A percentile compares a stretch with the other conserved stretches of the same genome.
Conservation (phyloP, 495 filamentous ascomycete genomes). For the Aspergillus heteromorphus region DNA sequence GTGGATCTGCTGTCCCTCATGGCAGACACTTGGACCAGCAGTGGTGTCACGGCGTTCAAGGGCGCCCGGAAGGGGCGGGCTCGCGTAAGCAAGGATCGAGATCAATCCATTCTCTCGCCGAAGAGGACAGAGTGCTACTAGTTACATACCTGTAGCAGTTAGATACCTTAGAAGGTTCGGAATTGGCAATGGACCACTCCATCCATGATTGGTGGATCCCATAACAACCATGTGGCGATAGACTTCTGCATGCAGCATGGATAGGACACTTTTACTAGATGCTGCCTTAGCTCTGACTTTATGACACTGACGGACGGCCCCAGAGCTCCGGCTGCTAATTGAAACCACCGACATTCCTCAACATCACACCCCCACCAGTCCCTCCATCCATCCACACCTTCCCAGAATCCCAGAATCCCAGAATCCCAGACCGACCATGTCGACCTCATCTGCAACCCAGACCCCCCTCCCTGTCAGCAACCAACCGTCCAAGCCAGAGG, state of each 20-base stretch:
- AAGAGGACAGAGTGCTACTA: neutral
- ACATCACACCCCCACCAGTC: neutral
- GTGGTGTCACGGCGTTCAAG: neutral
- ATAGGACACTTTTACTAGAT: no score
- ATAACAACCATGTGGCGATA: neutral
- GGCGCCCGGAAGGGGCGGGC: neutral
- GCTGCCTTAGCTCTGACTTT: neutral
- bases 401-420: neutral
- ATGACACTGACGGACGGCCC: neutral
- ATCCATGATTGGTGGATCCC: constrained; percentile 3
- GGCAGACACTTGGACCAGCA: constrained; percentile 3
- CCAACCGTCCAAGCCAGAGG: neutral
- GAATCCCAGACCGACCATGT: neutral
- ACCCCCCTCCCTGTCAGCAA: neutral
- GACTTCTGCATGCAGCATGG: neutral
- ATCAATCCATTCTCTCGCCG: neutral
- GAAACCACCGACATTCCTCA: neutral
- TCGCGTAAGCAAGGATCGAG: neutral
- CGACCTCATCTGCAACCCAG: constrained; percentile 3
- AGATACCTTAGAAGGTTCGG: neutral
- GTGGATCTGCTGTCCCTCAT: constrained; percentile 3
- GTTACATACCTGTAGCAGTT: neutral
- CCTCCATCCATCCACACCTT: neutral
- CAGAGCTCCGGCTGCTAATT: no score
- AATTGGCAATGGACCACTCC: neutral